Evolutionary conservation across 2,329 filamentous ascomycete species (phyloP), one percentile per base, ranked within the genome.

Genomic region (Parasarocladium wereldwijsianum): DNA sequence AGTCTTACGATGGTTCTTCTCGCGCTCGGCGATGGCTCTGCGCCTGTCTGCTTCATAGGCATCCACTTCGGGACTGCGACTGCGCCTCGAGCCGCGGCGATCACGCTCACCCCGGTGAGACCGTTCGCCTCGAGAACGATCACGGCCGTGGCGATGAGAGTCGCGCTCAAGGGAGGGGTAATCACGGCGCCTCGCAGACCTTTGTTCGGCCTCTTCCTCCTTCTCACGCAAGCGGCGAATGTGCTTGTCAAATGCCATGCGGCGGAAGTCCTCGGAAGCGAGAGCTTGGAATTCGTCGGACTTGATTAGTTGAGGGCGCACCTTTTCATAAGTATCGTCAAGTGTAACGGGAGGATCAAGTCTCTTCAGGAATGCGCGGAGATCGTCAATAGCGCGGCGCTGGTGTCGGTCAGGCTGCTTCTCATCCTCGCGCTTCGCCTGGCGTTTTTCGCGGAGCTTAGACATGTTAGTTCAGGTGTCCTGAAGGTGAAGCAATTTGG

Each of bases 41-140:
- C 85, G 79, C 40, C 90, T 76, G 50, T 98, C 90, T 36, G 86
- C 90, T 55, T 96, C 90, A 53, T 98, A 98, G 13, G 83, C 73
- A 57, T 98, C 86, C 34, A 73, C 71, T 53, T 96, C 90, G n/a
- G 85, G 86, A 43, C 79, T 86, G 44, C 85, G 83, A 48, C 82
- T 92, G 43, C 72, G 70, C 43, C 82, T 64, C 41, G 57, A 55
- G 45, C 17, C 18, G 20, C 62, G 55, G 44, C 70, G 68, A 40
- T 57, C 62, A n/a, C n/a, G n/a, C 42, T 61, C 59, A 46, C 60
- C 59, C 40, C 71, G 70, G 52, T 75, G 69, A 55, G 67, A 64
- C 58, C 70, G 63, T 55, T 77, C 73, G 60, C 68, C 66, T 54
- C 64, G 58, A 30, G 58, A 61, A 40, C 58, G 51, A 24, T 69